Conservation (phyloP, 73 alveolate genomes). For the Effrenium voratum region DNA sequence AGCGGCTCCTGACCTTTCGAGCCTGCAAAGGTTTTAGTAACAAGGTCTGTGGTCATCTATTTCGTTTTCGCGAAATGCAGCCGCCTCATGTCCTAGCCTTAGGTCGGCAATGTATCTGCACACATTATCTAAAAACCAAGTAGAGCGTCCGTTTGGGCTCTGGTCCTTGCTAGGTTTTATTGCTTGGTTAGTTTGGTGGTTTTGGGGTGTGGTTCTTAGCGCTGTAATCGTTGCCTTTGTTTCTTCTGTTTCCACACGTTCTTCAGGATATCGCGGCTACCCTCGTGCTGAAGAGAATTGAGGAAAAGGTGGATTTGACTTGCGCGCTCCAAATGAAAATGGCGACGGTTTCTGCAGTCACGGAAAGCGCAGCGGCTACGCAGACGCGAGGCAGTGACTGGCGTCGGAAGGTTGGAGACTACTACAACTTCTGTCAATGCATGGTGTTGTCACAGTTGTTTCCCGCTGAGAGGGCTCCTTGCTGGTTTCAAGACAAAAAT, state of each 20-base stretch:
- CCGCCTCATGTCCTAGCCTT: no score
- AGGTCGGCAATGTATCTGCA: no score
- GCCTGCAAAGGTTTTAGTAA: no score
- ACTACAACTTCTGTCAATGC: not conserved
- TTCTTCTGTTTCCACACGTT: not conserved
- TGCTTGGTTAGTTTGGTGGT: not conserved
- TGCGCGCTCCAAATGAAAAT: not conserved
- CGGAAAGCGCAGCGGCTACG: slow-evolving; percentile 29
- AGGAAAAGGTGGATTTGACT: not conserved
- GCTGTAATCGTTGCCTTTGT: not conserved
- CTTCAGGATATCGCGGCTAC: not conserved
- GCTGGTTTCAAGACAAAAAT: not conserved
- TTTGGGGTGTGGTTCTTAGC: not conserved
- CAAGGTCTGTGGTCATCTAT: no score
- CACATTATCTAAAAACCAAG: no score
- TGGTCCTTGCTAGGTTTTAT: not conserved
- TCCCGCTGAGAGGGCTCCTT: not conserved
- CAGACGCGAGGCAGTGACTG: not conserved
- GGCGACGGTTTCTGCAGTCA: slow-evolving; percentile 4
- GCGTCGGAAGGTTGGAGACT: not conserved
- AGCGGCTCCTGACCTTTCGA: no score
- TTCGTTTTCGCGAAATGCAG: no score
- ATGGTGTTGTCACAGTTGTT: not conserved
- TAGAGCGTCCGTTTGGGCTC: no score
- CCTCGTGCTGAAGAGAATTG: not conserved